Evolutionary conservation across 352 stramenopile species (phyloP).

Genomic region (Thalassiosira exigua): DNA sequence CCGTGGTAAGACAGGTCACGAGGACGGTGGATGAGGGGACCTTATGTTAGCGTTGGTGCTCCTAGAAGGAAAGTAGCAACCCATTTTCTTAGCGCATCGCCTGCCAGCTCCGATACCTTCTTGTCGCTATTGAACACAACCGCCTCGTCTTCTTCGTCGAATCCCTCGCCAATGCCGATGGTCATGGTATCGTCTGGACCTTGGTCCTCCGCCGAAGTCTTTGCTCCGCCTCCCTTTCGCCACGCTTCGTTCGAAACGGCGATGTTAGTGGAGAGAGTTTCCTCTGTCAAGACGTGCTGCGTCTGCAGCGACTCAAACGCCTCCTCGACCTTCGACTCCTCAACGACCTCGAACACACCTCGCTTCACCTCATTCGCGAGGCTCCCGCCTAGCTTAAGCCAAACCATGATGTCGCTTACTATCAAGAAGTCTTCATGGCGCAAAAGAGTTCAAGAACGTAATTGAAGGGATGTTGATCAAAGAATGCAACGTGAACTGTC

Average conservation of each 20-base stretch:
- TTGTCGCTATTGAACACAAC: conserved; percentile 30
- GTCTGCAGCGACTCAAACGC: conserved; percentile 49
- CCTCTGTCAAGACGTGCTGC: conserved; percentile 9
- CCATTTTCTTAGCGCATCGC: conserved; percentile 55
- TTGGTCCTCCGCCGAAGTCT: too few species aligned
- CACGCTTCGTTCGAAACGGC: conserved; percentile 22
- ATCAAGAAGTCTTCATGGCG: conserved; percentile 55
- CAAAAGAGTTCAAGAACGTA: conserved; percentile 34
- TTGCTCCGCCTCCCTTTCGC: too few species aligned
- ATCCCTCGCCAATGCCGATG: conserved; percentile 12
- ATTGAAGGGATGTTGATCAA: conserved; percentile 38
- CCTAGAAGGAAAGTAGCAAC: conserved; percentile 56
- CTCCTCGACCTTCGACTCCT: conserved; percentile 43
- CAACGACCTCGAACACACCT: conserved; percentile 30
- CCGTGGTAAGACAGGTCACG: conserved; percentile 24
- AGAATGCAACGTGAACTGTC: conserved; percentile 2
- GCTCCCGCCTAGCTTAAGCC: too few species aligned
- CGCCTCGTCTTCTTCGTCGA: conserved; percentile 8
- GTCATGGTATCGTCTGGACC: too few species aligned
- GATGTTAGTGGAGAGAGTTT: conserved; percentile 25
- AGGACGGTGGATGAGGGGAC: too few species aligned
- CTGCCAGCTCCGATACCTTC: conserved; percentile 39
- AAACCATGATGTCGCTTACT: conserved; percentile 58
- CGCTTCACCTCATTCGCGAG: conserved; percentile 43
- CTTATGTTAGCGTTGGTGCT: too few species aligned